Percentiles rank a stretch among this genome's conserved stretches.
Conservation (phyloP, 495 filamentous ascomycete species). For the Recurvomyces mirabilis region DNA sequence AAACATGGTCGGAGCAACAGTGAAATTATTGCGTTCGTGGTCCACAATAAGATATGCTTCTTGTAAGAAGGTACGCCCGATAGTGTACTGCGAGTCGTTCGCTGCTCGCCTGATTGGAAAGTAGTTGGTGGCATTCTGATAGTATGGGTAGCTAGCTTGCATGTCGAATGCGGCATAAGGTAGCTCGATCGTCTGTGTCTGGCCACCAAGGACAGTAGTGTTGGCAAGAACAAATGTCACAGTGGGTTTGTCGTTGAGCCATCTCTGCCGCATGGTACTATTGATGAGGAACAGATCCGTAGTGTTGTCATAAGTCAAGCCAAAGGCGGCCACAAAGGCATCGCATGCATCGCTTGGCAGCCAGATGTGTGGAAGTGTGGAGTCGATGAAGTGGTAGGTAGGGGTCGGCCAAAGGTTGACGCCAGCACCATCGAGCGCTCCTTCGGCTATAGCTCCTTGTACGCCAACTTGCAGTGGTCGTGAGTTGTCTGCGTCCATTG, state of each 20-base stretch:
- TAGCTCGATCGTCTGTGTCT: slow-evolving; percentile 23
- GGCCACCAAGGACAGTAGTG: not conserved
- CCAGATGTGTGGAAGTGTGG: slow-evolving; percentile 28
- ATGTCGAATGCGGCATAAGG: slow-evolving; percentile 17
- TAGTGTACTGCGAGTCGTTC: slow-evolving; percentile 15
- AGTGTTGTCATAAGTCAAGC: slow-evolving; percentile 9
- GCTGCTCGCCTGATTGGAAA: slow-evolving; percentile 16
- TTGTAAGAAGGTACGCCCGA: slow-evolving; percentile 18
- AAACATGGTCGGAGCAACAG: slow-evolving; percentile 4
- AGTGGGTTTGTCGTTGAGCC: slow-evolving; percentile 4
- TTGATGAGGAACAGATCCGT: slow-evolving; percentile 15
- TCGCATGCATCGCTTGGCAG: slow-evolving; percentile 9
- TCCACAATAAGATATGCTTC: slow-evolving; percentile 16
- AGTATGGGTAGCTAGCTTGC: slow-evolving; percentile 12
- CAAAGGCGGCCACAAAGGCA: slow-evolving; percentile 9
- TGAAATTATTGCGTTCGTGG: slow-evolving; percentile 8
- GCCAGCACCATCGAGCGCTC: not conserved
- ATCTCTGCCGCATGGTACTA: slow-evolving; percentile 4
- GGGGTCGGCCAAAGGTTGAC: not conserved
- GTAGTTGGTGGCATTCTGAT: slow-evolving; percentile 12
- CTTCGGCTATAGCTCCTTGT: not conserved
- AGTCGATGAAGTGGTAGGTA: slow-evolving; percentile 33
- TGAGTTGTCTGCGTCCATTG: not conserved
- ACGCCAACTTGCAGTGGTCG: slow-evolving; percentile 1
- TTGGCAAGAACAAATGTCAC: slow-evolving; percentile 8